Evolutionary conservation across 2,329 filamentous ascomycete species (phyloP), one percentile per base, ranked within the genome.

Genomic region (Fusarium oxysporum): DNA sequence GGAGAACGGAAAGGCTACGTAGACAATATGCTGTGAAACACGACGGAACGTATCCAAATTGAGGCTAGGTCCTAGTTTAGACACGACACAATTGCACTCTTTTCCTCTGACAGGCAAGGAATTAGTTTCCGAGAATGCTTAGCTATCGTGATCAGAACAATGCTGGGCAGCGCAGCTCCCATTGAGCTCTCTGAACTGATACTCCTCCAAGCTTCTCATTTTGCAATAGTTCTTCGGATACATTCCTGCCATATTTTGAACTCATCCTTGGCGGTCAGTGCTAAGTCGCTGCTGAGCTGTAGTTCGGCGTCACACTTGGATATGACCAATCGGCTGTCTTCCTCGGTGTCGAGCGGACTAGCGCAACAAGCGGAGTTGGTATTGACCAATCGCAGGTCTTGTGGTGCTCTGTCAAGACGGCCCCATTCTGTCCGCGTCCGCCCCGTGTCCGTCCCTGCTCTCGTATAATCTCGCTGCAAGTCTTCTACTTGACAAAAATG

Each of bases 371-470:
- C 12, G 51, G 21, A 5, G 10, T 13, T 3, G 2, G 3, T 7
- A 0, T 8, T 6, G 0, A 2, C 51, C 51, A 55, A 32, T 30
- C 6, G 2, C 0, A 12, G 17, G 6, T 6, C 25, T 13, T 25
- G 8, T 28, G 10, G 0, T 37, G 1, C 12, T 41, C 21, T 1
- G 2, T 17, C 10, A 0, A 21, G 38, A 55, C 12, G 17, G 38
- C 37, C 28, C 38, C 38, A 23, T 6, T 12, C 25, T 14, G 5
- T 30, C 53, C 38, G 38, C 2, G 14, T 56, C 53, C 53, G 53
- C n/a, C 3, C 53, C 50, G 28, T 44, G 12, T 56, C 53, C 17
- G 38, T 33, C n/a, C 12, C 5, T n/a, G 2, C 17, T 25, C 1
- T 17, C 1, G 9, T 54, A 38, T 54, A 45, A 54, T n/a, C 7